Base-by-base conservation (phyloP, 2,329 filamentous ascomycete genomes). In the Clarireedia homoeocarpa region DNA sequence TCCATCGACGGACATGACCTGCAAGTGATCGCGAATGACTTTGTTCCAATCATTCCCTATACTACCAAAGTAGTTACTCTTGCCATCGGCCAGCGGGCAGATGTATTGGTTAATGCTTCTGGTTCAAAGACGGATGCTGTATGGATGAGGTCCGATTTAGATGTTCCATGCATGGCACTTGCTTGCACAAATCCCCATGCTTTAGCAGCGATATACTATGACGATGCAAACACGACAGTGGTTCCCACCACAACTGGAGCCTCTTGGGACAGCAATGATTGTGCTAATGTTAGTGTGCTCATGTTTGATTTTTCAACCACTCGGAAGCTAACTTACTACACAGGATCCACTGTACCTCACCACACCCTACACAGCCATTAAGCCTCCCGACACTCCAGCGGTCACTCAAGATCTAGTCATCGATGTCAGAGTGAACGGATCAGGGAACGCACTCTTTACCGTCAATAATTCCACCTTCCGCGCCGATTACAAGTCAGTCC, bases 101-200 rank as follows among this genome's bases (percentile, higher is more conserved):
- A 68, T 57, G 58, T 68, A 66, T 59, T 79, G 5, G 76, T 82
- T 55, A 75, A 71, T 23, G 78, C 77, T n/a, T 65, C 77, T 53
- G 75, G 72, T 3, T 66, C 71, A n/a, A 62, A 72, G 1, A 70
- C 70, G 7, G 70, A 72, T n/a, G 71, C 78, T 2, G 82, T 79
- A 63, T 85, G 80, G 80, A 80, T 86, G 73, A 77, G 82, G 44
- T 73, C 77, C 55, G 79, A 76, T 65, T 68, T 83, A 5, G 61
- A 63, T 38, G 71, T 68, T 2, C 60, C 64, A 4, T 82, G 80
- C 71, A 55, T 55, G 53, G 76, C 77, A 5, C 62, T 73, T 23
- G 42, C 42, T 2, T 66, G 75, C 2, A 71, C 70, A 24, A 75
- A 80, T 48, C 76, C 75, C 3, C 64, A 76, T 55, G 83, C 78